phyloP scores from a whole-genome alignment of 345 rosid species.

The Eucalyptus erythrocorys region DNA sequence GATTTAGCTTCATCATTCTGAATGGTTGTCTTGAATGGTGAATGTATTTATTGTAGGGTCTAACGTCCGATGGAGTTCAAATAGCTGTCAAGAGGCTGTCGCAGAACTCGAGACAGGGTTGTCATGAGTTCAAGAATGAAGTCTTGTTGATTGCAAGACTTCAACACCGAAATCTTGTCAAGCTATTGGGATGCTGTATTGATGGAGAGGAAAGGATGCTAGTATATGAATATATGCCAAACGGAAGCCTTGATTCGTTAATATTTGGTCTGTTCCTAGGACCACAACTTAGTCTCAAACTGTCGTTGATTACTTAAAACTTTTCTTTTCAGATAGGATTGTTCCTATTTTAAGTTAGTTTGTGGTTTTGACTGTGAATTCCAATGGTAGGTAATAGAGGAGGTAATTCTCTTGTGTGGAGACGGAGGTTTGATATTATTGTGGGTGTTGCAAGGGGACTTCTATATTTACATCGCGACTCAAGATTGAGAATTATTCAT shows the following conservation, averaged over 20 bases:
- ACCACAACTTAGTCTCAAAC: neutral
- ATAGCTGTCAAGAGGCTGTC: slow-evolving; percentile 19
- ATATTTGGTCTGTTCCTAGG: slow-evolving; percentile 8
- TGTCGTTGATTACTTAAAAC: neutral
- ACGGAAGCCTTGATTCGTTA: slow-evolving; percentile 10
- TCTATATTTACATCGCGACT: slow-evolving; percentile 21
- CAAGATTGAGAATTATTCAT: slow-evolving; percentile 17
- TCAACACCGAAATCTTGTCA: slow-evolving; percentile 21
- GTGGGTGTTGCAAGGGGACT: slow-evolving; percentile 22
- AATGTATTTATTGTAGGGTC: neutral
- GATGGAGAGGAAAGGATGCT: slow-evolving; percentile 8
- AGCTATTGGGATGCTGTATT: slow-evolving; percentile 10
- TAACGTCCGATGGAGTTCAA: neutral
- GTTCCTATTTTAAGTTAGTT: neutral
- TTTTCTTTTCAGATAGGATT: neutral
- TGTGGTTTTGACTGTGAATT: neutral
- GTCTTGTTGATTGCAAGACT: slow-evolving; percentile 8
- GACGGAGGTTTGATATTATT: slow-evolving; percentile 1
- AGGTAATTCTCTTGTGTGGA: neutral
- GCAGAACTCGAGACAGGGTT: slow-evolving; percentile 10
- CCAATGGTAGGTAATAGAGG: neutral
- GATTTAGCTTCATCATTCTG: neutral
- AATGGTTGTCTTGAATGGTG: neutral
- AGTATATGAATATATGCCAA: slow-evolving; percentile 12
- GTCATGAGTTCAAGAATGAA: slow-evolving; percentile 17